Conservation (phyloP, 1,139 yeast species). For the Saccharomyces hybrid region DNA sequence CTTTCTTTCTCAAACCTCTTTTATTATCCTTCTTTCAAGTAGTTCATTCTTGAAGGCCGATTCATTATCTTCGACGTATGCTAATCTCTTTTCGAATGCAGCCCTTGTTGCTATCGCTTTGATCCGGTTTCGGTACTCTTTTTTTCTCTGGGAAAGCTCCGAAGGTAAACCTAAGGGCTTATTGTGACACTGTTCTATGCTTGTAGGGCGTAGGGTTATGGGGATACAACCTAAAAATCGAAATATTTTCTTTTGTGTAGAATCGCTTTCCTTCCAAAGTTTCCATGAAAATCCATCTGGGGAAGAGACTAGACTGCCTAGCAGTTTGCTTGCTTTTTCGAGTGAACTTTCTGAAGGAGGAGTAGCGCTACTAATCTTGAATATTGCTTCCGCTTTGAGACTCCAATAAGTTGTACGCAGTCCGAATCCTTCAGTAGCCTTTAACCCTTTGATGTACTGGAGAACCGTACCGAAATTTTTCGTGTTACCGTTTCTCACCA, state of each 20-base stretch:
- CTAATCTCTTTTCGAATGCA: conserved; percentile 19
- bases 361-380: conserved; percentile 10
- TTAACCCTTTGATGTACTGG: conserved; percentile 10
- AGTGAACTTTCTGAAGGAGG: conserved; percentile 3
- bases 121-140: conserved; percentile 16
- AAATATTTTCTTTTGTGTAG: conserved; percentile 11
- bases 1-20: background rate
- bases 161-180: background rate
- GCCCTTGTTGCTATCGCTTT: conserved; percentile 19
- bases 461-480: conserved; percentile 22
- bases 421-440: conserved; percentile 2
- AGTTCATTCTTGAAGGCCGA: conserved; percentile 18
- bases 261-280: conserved; percentile 16
- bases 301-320: conserved; percentile 1
- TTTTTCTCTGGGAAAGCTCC: conserved; percentile 10
- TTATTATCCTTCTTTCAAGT: conserved; percentile 10
- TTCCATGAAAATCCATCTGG: conserved; percentile 7
- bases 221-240: conserved; percentile 25
- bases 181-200: background rate
- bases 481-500: conserved; percentile 32
- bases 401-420: conserved; percentile 23
- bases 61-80: conserved; percentile 22
- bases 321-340: conserved; percentile 6
- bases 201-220: conserved; percentile 1
- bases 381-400: conserved; percentile 19